Base-by-base conservation (phyloP, 257 asterid genomes). In the Buddleja alternifolia region DNA sequence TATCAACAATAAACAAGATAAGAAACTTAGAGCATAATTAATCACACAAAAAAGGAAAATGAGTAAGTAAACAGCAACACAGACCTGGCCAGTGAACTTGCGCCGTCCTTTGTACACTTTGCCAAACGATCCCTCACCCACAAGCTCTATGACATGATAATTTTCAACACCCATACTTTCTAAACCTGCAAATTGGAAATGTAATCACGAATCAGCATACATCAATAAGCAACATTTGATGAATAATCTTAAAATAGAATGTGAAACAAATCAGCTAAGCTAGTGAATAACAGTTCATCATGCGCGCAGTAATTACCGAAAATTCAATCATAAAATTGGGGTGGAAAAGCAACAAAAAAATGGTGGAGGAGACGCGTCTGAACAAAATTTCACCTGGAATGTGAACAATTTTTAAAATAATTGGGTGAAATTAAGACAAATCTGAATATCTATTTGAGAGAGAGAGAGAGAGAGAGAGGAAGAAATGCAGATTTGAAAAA, bases 41-140 rank as follows among this genome's bases (percentile, higher is more conserved):
- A 29, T 23, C 20, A 37, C 20, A 73, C 25, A 16, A 2, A 15
- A 73, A 16, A n/a, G 4, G 41, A 21, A 62, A 41, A 41, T n/a
- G n/a, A 58, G 21, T n/a, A 48, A 4, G 37, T 32, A 36, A 45
- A 20, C 41, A 39, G 14, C 46, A 57, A 51, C 32, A 52, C 60
- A 6, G 48, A 94, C 99, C 92, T 91, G 96, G 69, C 97, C 97
- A 47, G 88, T 87, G 75, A 79, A 91, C 78, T 91, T 94, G 64
- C 98, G 96, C 73, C 99, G 86, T 17, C 98, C 99, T 84, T 91
- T 94, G 80, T 87, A 94, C 46, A 94, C 99, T 75, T 91, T 91
- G 45, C 98, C 99, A 10, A 94, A 94, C 8, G 97, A 94, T n/a
- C 99, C 98, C 80, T 91, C 99, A 1, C 99, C 99, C 6, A 89